A percentile compares a stretch with the other conserved stretches of the same genome.
Evolutionary conservation across 2,329 filamentous ascomycete genomes (phyloP).

Genomic region (Colletotrichum sansevieriae): DNA sequence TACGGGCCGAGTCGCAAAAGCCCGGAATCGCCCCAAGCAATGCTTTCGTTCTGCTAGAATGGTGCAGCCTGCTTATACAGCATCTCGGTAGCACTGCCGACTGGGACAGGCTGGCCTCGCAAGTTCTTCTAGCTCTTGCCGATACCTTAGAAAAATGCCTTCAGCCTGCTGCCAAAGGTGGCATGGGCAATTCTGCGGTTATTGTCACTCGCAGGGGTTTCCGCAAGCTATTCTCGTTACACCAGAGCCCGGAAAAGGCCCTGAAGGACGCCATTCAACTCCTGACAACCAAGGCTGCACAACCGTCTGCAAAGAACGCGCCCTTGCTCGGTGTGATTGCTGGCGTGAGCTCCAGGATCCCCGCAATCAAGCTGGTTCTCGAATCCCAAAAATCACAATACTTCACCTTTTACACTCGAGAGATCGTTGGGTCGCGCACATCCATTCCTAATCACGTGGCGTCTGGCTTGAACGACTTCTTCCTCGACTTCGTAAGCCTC

Average conservation of each 20-base stretch:
- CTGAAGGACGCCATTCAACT: constrained; percentile 73
- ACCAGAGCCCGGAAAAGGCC: constrained; percentile 69
- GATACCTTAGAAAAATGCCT: constrained; percentile 84
- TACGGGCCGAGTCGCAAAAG: constrained; percentile 82
- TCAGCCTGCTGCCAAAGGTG: constrained; percentile 71
- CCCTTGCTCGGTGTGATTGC: constrained; percentile 87
- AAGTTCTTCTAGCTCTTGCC: constrained; percentile 77
- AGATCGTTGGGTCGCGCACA: constrained; percentile 84
- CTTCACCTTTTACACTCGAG: constrained; percentile 86
- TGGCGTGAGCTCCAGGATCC: constrained; percentile 83
- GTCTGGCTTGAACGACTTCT: constrained; percentile 84
- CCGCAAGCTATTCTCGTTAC: constrained; percentile 76
- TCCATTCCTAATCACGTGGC: constrained; percentile 79
- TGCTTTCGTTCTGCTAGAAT: constrained; percentile 91
- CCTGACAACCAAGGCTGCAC: constrained; percentile 76
- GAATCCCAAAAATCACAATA: constrained; percentile 77
- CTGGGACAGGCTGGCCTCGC: constrained; percentile 74
- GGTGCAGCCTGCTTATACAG: constrained; percentile 85
- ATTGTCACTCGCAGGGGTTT: constrained; percentile 84
- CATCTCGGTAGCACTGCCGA: constrained; percentile 71
- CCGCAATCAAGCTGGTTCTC: constrained; percentile 72
- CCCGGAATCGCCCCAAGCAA: constrained; percentile 81
- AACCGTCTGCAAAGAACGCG: constrained; percentile 77
- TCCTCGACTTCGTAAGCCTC: constrained; percentile 77
- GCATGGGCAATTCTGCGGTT: constrained; percentile 79